Percentiles rank a stretch among this genome's conserved stretches.
phyloP scores from a whole-genome alignment of 2,329 filamentous ascomycete genomes.

The Aspergillus texensis region DNA sequence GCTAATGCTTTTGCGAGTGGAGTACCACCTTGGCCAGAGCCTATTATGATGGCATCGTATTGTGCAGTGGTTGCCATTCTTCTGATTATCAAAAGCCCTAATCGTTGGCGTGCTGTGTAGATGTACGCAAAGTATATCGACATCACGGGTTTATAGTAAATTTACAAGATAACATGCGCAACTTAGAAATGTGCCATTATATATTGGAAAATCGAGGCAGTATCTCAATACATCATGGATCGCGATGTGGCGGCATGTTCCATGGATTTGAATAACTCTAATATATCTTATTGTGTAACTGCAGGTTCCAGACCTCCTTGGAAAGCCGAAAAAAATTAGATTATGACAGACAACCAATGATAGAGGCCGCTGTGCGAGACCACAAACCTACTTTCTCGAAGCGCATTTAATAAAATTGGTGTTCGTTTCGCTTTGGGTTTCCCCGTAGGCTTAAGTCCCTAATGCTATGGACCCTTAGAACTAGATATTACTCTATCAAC shows the following conservation, averaged over 20 bases:
- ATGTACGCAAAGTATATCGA: not conserved
- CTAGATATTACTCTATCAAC: too few relatives aligned
- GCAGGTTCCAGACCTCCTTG: not conserved
- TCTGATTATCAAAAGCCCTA: not conserved
- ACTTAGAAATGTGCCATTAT: too few relatives aligned
- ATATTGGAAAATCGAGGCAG: too few relatives aligned
- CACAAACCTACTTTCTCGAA: not conserved
- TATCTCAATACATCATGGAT: not conserved
- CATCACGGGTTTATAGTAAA: not conserved
- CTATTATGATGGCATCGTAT: slow-evolving; percentile 13
- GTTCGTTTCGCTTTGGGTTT: too few relatives aligned
- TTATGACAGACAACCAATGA: not conserved
- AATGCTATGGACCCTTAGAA: too few relatives aligned
- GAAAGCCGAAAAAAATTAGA: not conserved
- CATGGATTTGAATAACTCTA: not conserved
- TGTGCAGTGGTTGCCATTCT: slow-evolving; percentile 4
- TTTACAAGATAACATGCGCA: not conserved
- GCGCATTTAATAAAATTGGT: too few relatives aligned
- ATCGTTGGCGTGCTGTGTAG: not conserved
- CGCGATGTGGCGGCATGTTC: not conserved
- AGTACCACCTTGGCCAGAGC: slow-evolving; percentile 14
- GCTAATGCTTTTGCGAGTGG: slow-evolving; percentile 8
- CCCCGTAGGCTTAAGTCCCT: too few relatives aligned
- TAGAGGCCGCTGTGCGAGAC: not conserved
- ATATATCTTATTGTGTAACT: not conserved